phyloP scores from a whole-genome alignment of 2,329 filamentous ascomycete genomes.

The Zymoseptoria passerinii region DNA sequence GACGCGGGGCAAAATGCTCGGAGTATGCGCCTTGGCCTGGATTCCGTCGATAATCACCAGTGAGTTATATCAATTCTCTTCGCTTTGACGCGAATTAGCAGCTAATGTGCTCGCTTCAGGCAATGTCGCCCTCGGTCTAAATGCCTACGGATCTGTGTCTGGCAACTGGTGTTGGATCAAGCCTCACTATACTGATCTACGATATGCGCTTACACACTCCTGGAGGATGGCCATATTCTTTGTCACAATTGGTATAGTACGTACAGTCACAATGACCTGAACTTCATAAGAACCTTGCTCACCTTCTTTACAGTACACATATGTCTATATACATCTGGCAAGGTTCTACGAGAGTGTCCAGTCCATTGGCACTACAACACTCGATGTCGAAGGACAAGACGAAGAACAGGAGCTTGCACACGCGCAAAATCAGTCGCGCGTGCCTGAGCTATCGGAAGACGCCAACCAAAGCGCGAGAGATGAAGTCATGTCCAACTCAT shows the following conservation, averaged over 20 bases:
- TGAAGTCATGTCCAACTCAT: constrained; percentile 1
- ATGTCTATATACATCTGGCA: constrained; percentile 34
- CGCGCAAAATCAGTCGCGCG: neutral
- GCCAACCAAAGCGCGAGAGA: neutral
- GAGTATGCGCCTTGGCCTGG: constrained; percentile 36
- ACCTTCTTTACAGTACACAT: constrained; percentile 27
- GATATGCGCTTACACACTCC: constrained; percentile 40
- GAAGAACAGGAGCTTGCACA: neutral
- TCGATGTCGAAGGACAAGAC: neutral
- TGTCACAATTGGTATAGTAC: constrained; percentile 30
- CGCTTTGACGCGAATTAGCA: neutral
- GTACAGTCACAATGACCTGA: neutral
- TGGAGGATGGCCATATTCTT: constrained; percentile 41
- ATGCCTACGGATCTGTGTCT: constrained; percentile 33
- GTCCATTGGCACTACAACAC: constrained; percentile 1
- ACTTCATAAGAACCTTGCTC: neutral
- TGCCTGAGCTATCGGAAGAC: neutral
- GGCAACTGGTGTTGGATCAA: constrained; percentile 46
- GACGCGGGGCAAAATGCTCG: constrained; percentile 20
- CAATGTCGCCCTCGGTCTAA: constrained; percentile 24
- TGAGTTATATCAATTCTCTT: constrained; percentile 7
- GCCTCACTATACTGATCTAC: constrained; percentile 30
- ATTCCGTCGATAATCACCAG: constrained; percentile 35
- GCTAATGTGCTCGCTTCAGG: constrained; percentile 1
- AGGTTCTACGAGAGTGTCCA: constrained; percentile 11